Base-by-base conservation (phyloP, 441 rosid genomes). In the Macaranga tanarius region DNA sequence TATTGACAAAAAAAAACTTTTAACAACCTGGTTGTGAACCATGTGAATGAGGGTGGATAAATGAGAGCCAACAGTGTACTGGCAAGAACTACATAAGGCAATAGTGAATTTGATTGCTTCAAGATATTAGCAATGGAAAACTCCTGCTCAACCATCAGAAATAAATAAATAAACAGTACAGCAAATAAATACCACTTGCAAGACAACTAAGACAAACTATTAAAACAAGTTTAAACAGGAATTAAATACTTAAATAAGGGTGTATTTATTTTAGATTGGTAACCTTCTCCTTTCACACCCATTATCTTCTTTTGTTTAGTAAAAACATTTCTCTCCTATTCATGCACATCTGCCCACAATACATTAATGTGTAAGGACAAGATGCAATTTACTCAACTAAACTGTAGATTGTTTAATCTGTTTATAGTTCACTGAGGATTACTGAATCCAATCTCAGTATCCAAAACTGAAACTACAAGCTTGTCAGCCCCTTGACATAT, bases 11-110 rank as follows among this genome's bases (percentile, higher is more conserved):
- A 51, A 62, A 74, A 75, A 59, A 16, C 13, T 52, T 55, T 54
- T 17, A 63, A 63, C 31, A 47, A 93, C 97, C 93, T 93, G 85
- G 84, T 85, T 15, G 97, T 93, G 79, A 92, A 93, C 97, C 98
- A 93, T 10, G 97, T 71, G 87, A 93, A 93, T 54, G 98, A 89
- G 20, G 98, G 98, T 5, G 97, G 97, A 81, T 82, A 90, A 55
- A 88, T 67, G 78, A 93, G 91, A 85, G 98, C 98, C 84, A 92
- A 74, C 58, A 92, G 7, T n/a, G 98, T 88, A 82, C 96, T 92
- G 31, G 90, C 96, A 62, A 92, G 86, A 64, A 93, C 92, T 17
- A 84, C 90, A 67, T 93, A 91, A 80, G 98, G 97, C 81, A 93
- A 81, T 60, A 90, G 70, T 12, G 92, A 84, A 81, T 92, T 92